Base-by-base conservation (phyloP, 1,139 yeast species). In the Yamadazyma epiphylla region DNA sequence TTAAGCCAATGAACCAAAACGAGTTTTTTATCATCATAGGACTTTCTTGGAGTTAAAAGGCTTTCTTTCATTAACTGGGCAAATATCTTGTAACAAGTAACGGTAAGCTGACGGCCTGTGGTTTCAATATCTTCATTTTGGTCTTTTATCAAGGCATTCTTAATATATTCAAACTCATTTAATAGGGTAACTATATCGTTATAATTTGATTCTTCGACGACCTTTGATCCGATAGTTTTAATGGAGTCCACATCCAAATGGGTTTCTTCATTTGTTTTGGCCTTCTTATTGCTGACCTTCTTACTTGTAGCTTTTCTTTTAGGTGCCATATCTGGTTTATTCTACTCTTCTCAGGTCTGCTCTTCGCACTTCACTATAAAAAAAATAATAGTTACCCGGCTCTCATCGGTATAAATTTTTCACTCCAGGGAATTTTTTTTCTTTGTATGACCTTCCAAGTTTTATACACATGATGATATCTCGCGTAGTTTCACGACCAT, bases 381-480 rank as follows among this genome's bases (percentile, higher is more conserved):
- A 20, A 15, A 19, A 17, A 11, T 11, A 6, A 13, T 5, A 3
- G 26, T 34, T 26, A 33, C 39, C 38, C 38, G 38, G 30, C 19
- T 26, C 8, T 8, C 15, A 14, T 5, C 9, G 9, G 12, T 23
- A 21, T 5, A 10, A 21, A 21, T 11, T 21, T 11, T 11, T 21
- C 23, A 21, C 17, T 15, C 13, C 22, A 22, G 14, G 26, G 27
- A 22, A 13, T 22, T 32, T 40, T 25, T 35, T 25, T 36, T 52
- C 51, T 47, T 53, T 48, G 48, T 59, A 66, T 65, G 72, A 68
- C 74, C 74, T 68, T 66, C 74, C 74, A 68, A 62, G 74, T 68
- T 69, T 69, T 73, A 72, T 64, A 68, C 65, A 58, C 50, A 74
- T 74, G 80, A 74, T 74, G 80, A 74, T 66, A 63, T 64, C 77